phyloP scores from a whole-genome alignment of 2,329 filamentous ascomycete species.

The Alternaria triticimaculans region DNA sequence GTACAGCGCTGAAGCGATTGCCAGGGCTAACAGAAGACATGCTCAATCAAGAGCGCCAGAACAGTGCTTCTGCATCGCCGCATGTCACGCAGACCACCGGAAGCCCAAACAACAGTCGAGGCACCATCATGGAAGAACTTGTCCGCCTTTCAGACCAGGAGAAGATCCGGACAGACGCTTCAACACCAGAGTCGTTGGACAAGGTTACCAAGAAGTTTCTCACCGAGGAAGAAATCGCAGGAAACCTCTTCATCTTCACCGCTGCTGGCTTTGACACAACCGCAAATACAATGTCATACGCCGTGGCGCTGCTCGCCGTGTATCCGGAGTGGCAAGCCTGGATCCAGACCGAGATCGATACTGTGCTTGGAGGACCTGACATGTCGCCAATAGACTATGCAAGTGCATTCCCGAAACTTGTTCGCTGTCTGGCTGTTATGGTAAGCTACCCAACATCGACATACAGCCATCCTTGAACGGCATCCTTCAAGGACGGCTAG shows the following conservation, averaged over 20 bases:
- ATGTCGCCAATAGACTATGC: background rate
- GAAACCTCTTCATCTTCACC: conserved; percentile 31
- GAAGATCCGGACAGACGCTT: background rate
- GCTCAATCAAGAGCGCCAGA: background rate
- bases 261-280: conserved; percentile 32
- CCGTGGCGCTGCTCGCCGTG: conserved; percentile 53
- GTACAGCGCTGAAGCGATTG: background rate
- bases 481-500: background rate
- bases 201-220: background rate
- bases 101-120: background rate
- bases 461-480: background rate
- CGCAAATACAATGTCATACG: conserved; percentile 58
- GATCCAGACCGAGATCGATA: conserved; percentile 56
- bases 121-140: conserved; percentile 5
- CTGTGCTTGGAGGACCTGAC: conserved; percentile 25
- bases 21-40: background rate
- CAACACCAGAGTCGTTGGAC: background rate
- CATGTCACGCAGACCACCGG: background rate
- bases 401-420: background rate
- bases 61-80: background rate
- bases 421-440: conserved; percentile 5
- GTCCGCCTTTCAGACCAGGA: conserved; percentile 1
- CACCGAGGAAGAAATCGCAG: conserved; percentile 23
- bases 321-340: conserved; percentile 60
- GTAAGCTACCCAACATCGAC: background rate